Percentiles rank a stretch among this genome's conserved stretches.
Conservation (phyloP, 2,329 filamentous ascomycete species). For the Xylaria sp. region DNA sequence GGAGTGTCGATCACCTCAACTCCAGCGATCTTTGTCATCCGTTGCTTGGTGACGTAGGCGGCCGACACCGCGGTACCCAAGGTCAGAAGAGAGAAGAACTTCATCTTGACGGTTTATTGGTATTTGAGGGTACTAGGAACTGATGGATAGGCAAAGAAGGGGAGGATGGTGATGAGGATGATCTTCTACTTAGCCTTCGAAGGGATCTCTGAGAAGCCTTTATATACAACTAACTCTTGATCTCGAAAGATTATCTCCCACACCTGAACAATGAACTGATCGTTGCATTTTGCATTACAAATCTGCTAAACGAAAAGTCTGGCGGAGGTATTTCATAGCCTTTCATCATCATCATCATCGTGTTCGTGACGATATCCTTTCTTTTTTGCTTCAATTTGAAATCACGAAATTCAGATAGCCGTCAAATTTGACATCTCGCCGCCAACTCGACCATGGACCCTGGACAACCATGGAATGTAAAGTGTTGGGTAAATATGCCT, state of each 20-base stretch:
- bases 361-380: background rate
- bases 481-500: background rate
- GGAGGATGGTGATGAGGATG: slow-evolving; percentile 19
- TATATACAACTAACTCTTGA: slow-evolving; percentile 28
- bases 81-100: slow-evolving; percentile 31
- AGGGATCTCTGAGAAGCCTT: background rate
- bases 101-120: slow-evolving; percentile 27
- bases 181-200: background rate
- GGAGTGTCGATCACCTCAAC: slow-evolving; percentile 39
- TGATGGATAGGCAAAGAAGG: slow-evolving; percentile 1
- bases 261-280: background rate
- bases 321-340: background rate
- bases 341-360: background rate
- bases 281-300: slow-evolving; percentile 20
- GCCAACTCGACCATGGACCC: background rate
- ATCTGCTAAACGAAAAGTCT: slow-evolving; percentile 2
- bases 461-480: background rate
- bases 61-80: slow-evolving; percentile 24
- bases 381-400: slow-evolving; percentile 29
- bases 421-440: background rate
- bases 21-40: slow-evolving; percentile 35
- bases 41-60: background rate
- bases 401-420: slow-evolving; percentile 9
- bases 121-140: slow-evolving; percentile 4
- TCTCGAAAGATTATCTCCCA: background rate